Percentiles rank a stretch among this genome's conserved stretches.
phyloP scores from a whole-genome alignment of 2,329 filamentous ascomycete genomes.

The Fusarium oligoseptatum region DNA sequence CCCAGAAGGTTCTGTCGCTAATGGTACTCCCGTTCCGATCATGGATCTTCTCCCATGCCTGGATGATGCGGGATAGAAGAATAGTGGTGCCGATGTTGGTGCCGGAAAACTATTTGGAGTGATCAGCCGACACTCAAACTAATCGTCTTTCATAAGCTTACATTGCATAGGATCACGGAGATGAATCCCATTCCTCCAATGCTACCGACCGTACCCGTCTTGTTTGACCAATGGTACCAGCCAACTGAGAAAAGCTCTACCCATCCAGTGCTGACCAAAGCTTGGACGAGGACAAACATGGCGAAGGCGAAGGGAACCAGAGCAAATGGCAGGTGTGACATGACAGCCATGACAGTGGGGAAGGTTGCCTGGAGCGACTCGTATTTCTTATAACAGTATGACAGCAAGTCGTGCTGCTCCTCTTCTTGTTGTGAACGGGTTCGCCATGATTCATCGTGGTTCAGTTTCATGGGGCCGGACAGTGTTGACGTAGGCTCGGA shows the following conservation, averaged over 20 bases:
- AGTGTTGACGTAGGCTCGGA: not conserved
- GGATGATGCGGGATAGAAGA: constrained; percentile 77
- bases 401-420: constrained; percentile 63
- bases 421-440: not conserved
- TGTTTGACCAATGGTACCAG: constrained; percentile 79
- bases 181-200: constrained; percentile 81
- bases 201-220: constrained; percentile 76
- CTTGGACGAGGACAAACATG: constrained; percentile 83
- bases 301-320: constrained; percentile 79
- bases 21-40: constrained; percentile 61
- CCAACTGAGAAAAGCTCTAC: constrained; percentile 79
- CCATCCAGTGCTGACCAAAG: constrained; percentile 80
- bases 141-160: constrained; percentile 54
- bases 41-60: constrained; percentile 76
- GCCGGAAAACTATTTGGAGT: constrained; percentile 72
- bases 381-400: constrained; percentile 52
- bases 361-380: constrained; percentile 78
- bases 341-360: constrained; percentile 75
- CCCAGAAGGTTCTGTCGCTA: constrained; percentile 77
- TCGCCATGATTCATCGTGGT: not conserved
- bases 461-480: constrained; percentile 8
- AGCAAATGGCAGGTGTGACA: constrained; percentile 74
- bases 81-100: constrained; percentile 85
- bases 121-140: too few relatives aligned
- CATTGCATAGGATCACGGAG: constrained; percentile 78